Conservation (phyloP, 2,329 filamentous ascomycete species). For the Nakataea oryzae region DNA sequence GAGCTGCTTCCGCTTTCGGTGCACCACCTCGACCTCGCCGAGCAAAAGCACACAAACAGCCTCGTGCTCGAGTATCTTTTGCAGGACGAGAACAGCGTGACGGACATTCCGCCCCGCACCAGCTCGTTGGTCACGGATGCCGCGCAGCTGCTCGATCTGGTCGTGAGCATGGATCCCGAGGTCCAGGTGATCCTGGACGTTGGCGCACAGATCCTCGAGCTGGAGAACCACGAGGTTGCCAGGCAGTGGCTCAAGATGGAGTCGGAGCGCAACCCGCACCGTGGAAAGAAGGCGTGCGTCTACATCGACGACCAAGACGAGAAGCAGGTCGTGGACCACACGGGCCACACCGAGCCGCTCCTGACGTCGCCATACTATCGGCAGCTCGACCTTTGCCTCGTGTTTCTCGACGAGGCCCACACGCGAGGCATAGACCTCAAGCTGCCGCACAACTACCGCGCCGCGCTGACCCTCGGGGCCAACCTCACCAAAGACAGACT, state of each 20-base stretch:
- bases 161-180: conserved; percentile 24
- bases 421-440: conserved; percentile 60
- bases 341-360: conserved; percentile 34
- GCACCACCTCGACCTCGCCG: conserved; percentile 39
- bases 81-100: conserved; percentile 32
- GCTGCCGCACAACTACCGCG: conserved; percentile 46
- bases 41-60: conserved; percentile 56
- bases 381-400: conserved; percentile 47
- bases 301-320: conserved; percentile 49
- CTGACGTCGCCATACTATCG: conserved; percentile 46
- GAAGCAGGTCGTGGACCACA: conserved; percentile 38
- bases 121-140: conserved; percentile 18
- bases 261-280: conserved; percentile 3
- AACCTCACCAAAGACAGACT: conserved; percentile 57
- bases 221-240: conserved; percentile 45
- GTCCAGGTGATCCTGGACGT: conserved; percentile 58
- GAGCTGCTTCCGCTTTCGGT: conserved; percentile 47
- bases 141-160: conserved; percentile 31
- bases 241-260: conserved; percentile 35
- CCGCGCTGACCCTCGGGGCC: conserved; percentile 57
- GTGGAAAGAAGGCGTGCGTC: conserved; percentile 33
- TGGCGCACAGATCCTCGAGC: conserved; percentile 58
- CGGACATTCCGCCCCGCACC: conserved; percentile 18
- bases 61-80: conserved; percentile 51
- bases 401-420: conserved; percentile 63